phyloP scores from a whole-genome alignment of 1,139 yeast species.

The Eremothecium sinecaudum region DNA sequence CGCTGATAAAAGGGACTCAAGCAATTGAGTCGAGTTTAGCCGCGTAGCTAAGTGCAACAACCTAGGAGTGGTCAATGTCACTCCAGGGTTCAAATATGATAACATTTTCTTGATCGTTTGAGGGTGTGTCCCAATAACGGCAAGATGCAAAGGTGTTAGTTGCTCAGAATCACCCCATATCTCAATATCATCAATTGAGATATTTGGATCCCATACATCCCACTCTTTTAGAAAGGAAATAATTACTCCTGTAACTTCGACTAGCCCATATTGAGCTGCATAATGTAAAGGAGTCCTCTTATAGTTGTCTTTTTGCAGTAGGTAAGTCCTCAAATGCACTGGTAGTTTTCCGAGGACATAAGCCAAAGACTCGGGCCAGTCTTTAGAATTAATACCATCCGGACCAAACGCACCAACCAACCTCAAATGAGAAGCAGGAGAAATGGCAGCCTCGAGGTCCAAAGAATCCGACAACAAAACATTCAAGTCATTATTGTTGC shows the following conservation, averaged over 20 bases:
- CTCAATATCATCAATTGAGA: constrained; percentile 49
- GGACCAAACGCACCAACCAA: constrained; percentile 47
- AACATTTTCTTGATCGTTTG: constrained; percentile 58
- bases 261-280: constrained; percentile 79
- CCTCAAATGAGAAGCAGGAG: constrained; percentile 38
- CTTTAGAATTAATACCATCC: constrained; percentile 51
- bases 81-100: constrained; percentile 35
- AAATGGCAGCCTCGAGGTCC: constrained; percentile 40
- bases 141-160: constrained; percentile 72
- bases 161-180: constrained; percentile 81
- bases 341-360: constrained; percentile 48
- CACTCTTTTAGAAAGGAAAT: constrained; percentile 45
- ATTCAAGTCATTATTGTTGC: constrained; percentile 8
- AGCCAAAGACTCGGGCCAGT: constrained; percentile 44
- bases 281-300: constrained; percentile 83
- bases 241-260: constrained; percentile 49
- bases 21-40: constrained; percentile 49
- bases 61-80: constrained; percentile 39
- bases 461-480: constrained; percentile 20
- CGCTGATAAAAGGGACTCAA: constrained; percentile 45
- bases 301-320: constrained; percentile 64
- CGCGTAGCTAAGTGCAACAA: constrained; percentile 63
- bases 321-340: constrained; percentile 42
- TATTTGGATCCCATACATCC: constrained; percentile 39
- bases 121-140: constrained; percentile 79